Conservation (phyloP, 1,284 basidiomycete species). For the Trichosporon faecale region DNA sequence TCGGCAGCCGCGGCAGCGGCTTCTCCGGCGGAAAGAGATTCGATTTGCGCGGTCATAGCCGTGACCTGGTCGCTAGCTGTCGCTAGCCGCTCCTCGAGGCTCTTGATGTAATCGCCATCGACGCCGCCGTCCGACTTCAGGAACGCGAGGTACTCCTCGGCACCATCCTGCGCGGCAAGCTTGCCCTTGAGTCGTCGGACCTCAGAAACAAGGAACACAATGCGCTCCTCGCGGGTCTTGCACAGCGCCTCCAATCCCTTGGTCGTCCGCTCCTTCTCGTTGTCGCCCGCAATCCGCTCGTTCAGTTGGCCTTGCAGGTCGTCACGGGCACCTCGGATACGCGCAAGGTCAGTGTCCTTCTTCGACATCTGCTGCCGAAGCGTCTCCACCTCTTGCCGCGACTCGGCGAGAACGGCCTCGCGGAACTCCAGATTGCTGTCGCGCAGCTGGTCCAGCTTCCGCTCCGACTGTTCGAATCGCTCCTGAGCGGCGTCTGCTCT, state of each 20-base stretch:
- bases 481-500: conserved; percentile 38
- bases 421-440: conserved; percentile 43
- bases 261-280: conserved; percentile 60
- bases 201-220: conserved; percentile 70
- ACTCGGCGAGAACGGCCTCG: conserved; percentile 39
- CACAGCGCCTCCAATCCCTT: conserved; percentile 71
- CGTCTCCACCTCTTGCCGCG: conserved; percentile 39
- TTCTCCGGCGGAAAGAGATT: conserved; percentile 26
- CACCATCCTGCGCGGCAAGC: conserved; percentile 69
- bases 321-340: conserved; percentile 78
- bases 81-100: conserved; percentile 62
- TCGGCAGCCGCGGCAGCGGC: conserved; percentile 24
- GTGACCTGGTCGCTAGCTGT: conserved; percentile 31
- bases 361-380: conserved; percentile 52
- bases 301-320: conserved; percentile 67
- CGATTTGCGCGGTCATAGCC: conserved; percentile 28
- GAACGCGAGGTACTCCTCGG: conserved; percentile 69
- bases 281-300: conserved; percentile 68
- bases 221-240: conserved; percentile 72
- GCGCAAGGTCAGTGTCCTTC: conserved; percentile 69
- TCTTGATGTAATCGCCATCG: conserved; percentile 62
- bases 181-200: conserved; percentile 70
- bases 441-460: conserved; percentile 39
- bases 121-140: conserved; percentile 62
- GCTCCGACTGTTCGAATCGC: conserved; percentile 35